A percentile compares a stretch with the other conserved stretches of the same genome.
phyloP scores from a whole-genome alignment of 2,329 filamentous ascomycete genomes.

The Arthrobotrys sphaeroides region DNA sequence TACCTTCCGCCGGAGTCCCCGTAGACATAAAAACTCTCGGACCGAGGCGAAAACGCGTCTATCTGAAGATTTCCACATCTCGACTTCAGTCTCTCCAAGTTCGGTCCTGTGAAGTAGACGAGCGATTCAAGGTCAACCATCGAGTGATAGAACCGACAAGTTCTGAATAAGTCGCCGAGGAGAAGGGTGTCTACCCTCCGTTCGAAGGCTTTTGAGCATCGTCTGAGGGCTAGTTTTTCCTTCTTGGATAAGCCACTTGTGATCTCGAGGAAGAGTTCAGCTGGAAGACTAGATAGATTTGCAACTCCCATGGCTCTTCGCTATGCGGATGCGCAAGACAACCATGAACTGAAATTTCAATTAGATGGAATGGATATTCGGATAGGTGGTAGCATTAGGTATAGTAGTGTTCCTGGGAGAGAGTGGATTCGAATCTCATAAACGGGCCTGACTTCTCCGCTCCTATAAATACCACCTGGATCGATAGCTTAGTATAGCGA shows the following conservation, averaged over 20 bases:
- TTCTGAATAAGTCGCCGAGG: not conserved
- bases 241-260: not conserved
- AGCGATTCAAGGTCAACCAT: not conserved
- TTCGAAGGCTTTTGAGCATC: slow-evolving; percentile 16
- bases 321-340: too few relatives aligned
- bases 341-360: too few relatives aligned
- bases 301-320: too few relatives aligned
- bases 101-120: not conserved
- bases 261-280: slow-evolving; percentile 19
- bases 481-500: too few relatives aligned
- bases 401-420: too few relatives aligned
- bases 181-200: not conserved
- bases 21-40: not conserved
- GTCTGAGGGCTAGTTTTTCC: not conserved
- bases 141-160: not conserved
- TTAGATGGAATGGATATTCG: too few relatives aligned
- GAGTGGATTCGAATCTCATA: too few relatives aligned
- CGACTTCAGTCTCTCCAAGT: not conserved
- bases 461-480: too few relatives aligned
- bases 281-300: not conserved
- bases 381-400: too few relatives aligned
- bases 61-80: slow-evolving; percentile 8
- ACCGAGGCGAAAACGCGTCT: not conserved
- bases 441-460: too few relatives aligned
- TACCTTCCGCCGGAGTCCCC: not conserved